These are phyloP conservation scores for Fistulinella prunicolor DNA, from an alignment of 768 basidiomycete genomes.

Conservation along the genomic window DNA sequence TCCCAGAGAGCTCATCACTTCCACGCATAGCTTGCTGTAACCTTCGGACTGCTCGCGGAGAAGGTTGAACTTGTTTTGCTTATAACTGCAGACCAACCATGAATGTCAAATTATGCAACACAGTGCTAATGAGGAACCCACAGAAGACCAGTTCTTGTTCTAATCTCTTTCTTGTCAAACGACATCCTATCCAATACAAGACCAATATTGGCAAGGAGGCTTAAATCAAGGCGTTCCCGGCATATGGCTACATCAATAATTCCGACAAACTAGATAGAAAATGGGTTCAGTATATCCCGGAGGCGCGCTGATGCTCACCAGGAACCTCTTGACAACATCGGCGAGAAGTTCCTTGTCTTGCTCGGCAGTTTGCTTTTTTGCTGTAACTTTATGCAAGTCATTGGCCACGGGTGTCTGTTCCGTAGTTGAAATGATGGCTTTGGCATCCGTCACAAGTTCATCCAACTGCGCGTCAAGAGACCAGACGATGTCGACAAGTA, in stretches of 20 bases:
- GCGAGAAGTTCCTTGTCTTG: constrained; percentile 62
- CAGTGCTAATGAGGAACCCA: constrained; percentile 38
- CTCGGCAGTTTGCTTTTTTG: constrained; percentile 52
- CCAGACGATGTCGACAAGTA: constrained; percentile 80
- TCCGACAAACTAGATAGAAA: constrained; percentile 45
- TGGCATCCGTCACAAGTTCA: constrained; percentile 59
- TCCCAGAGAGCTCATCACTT: constrained; percentile 75
- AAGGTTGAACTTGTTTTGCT: constrained; percentile 98
- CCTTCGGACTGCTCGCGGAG: constrained; percentile 97
- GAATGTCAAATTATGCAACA: constrained; percentile 1
- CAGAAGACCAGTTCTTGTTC: constrained; percentile 80
- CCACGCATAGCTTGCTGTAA: constrained; percentile 87
- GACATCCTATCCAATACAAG: constrained; percentile 64
- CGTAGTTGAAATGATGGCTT: constrained; percentile 36
- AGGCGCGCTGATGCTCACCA: constrained; percentile 39
- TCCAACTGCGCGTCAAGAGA: constrained; percentile 75
- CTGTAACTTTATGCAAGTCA: constrained; percentile 35
- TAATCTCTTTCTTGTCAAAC: constrained; percentile 77
- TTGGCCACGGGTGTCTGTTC: constrained; percentile 22
- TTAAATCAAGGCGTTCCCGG: constrained; percentile 71
- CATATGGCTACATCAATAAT: constrained; percentile 61
- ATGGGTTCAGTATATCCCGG: not conserved
- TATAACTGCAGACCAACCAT: constrained; percentile 60
- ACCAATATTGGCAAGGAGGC: constrained; percentile 58
- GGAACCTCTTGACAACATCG: constrained; percentile 54